A percentile compares a stretch with the other conserved stretches of the same genome.
Evolutionary conservation across 331 rosid genomes (phyloP).

Genomic region (Stylosanthes scabra): DNA sequence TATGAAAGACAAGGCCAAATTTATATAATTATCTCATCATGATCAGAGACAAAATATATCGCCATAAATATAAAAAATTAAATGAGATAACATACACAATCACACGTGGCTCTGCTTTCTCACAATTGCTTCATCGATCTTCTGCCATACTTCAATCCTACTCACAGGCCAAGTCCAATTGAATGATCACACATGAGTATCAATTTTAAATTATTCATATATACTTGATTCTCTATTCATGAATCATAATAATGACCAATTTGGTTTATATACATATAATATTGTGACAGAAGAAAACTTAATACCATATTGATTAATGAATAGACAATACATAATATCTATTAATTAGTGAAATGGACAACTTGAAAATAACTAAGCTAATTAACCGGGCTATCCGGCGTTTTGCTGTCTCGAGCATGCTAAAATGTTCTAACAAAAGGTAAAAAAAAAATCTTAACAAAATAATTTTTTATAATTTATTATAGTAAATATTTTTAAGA

Average conservation of each 20-base stretch:
- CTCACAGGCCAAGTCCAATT: not conserved
- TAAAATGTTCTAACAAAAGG: no score
- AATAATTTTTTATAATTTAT: no score
- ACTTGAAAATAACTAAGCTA: not conserved
- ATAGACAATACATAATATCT: not conserved
- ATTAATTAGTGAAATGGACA: not conserved
- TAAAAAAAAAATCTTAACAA: no score
- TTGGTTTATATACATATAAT: not conserved
- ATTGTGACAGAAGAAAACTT: not conserved
- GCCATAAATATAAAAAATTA: no score
- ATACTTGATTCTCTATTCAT: not conserved
- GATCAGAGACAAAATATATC: constrained; percentile 6
- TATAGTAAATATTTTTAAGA: no score
- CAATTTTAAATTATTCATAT: not conserved
- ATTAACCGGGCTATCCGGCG: no score
- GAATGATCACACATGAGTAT: not conserved
- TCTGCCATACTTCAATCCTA: not conserved
- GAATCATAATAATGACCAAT: not conserved
- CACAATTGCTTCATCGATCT: constrained; percentile 28
- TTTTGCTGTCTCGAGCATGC: not conserved
- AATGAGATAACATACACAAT: not conserved
- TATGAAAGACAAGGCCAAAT: constrained; percentile 9
- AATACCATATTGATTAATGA: not conserved
- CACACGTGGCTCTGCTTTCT: constrained; percentile 27
- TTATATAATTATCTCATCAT: constrained; percentile 24